A percentile compares a stretch with the other conserved stretches of the same genome.
These are phyloP conservation scores for Wickerhamiella infanticola DNA, from an alignment of 1,139 yeast species.

Conservation along the genomic window DNA sequence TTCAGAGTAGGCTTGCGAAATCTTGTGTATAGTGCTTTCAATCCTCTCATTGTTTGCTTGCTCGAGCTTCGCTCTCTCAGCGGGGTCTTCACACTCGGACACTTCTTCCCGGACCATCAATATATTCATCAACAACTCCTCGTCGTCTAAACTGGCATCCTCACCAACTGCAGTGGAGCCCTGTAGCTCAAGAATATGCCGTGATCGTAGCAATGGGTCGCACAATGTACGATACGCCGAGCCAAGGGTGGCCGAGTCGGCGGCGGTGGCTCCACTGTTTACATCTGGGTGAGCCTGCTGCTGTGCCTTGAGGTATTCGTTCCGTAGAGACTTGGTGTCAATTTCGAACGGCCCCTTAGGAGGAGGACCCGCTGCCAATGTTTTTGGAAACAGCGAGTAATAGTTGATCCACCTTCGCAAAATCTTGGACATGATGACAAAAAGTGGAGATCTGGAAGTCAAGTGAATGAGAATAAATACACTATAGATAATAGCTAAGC, in stretches of 20 bases:
- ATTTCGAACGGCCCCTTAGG: slow-evolving; percentile 46
- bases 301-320: slow-evolving; percentile 63
- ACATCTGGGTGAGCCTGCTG: slow-evolving; percentile 67
- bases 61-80: slow-evolving; percentile 40
- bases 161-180: slow-evolving; percentile 29
- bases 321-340: slow-evolving; percentile 40
- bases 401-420: slow-evolving; percentile 11
- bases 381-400: slow-evolving; percentile 57
- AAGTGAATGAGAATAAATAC: background rate
- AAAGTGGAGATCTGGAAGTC: background rate
- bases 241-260: slow-evolving; percentile 42
- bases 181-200: slow-evolving; percentile 33
- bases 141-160: slow-evolving; percentile 30
- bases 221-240: slow-evolving; percentile 57
- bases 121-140: slow-evolving; percentile 51
- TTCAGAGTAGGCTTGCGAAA: slow-evolving; percentile 26
- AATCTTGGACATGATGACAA: background rate
- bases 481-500: background rate
- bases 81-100: slow-evolving; percentile 43
- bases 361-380: slow-evolving; percentile 57
- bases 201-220: slow-evolving; percentile 58
- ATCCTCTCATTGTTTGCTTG: slow-evolving; percentile 44
- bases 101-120: slow-evolving; percentile 68
- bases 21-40: slow-evolving; percentile 24
- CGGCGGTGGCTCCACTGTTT: slow-evolving; percentile 20